These are phyloP conservation scores for Pseudoturritis turrita DNA, from an alignment of 345 rosid species.

Conservation along the genomic window DNA sequence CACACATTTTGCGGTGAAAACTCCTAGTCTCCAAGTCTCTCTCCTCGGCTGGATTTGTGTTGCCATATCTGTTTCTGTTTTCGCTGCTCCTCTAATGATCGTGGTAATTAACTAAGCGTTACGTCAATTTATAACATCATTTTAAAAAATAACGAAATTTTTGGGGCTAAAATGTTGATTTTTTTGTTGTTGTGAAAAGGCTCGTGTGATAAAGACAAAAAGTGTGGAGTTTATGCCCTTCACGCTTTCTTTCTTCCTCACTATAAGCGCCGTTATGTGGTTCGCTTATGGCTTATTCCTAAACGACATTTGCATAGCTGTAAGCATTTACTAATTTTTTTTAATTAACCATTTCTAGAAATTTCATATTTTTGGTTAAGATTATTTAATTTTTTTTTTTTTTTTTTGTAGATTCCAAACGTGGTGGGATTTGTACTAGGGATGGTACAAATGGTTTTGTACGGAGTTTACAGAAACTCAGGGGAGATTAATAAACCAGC, in stretches of 20 bases:
- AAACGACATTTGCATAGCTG: constrained; percentile 66
- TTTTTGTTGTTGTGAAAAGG: constrained; percentile 29
- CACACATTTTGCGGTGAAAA: constrained; percentile 36
- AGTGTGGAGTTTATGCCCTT: constrained; percentile 98
- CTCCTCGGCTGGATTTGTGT: constrained; percentile 91
- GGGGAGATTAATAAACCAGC: not conserved
- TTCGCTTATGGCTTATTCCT: constrained; percentile 63
- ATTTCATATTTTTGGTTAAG: not conserved
- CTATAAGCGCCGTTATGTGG: constrained; percentile 79
- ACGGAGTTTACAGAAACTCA: constrained; percentile 46
- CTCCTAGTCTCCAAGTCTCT: not conserved
- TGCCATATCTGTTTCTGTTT: constrained; percentile 58
- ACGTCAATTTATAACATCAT: no score
- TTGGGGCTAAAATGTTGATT: not conserved
- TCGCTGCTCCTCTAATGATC: constrained; percentile 76
- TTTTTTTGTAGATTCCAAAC: constrained; percentile 58
- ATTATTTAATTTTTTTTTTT: not conserved
- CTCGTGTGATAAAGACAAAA: constrained; percentile 61
- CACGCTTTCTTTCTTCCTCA: constrained; percentile 69
- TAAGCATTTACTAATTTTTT: constrained; percentile 43
- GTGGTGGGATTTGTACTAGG: constrained; percentile 69
- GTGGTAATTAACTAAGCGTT: constrained; percentile 36
- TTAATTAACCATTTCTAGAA: not conserved
- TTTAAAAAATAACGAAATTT: not conserved
- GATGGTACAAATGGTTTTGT: constrained; percentile 62